Evolutionary conservation across 2,329 filamentous ascomycete genomes (phyloP).

Genomic region (Ophiocordyceps sinensis): DNA sequence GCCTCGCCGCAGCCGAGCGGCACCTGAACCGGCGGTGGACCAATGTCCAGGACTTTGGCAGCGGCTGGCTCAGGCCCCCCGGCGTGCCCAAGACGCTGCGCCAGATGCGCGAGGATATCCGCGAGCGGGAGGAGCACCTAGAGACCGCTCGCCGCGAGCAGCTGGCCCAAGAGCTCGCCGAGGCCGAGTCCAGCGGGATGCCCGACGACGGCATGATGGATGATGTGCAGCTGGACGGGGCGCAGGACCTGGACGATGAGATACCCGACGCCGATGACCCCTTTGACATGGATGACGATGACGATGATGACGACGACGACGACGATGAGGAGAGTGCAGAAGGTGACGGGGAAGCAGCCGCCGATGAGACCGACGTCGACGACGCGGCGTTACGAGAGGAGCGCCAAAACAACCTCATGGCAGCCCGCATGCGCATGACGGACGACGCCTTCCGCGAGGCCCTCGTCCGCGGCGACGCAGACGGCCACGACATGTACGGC

Average conservation of each 20-base stretch:
- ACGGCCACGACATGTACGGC: conserved; percentile 34
- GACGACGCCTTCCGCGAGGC: conserved; percentile 50
- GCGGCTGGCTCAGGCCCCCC: conserved; percentile 78
- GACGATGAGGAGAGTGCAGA: conserved; percentile 26
- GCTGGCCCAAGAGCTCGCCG: conserved; percentile 58
- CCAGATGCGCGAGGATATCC: conserved; percentile 76
- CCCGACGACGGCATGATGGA: conserved; percentile 34
- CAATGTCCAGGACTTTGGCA: conserved; percentile 77
- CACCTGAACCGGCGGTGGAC: conserved; percentile 61
- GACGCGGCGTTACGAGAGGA: conserved; percentile 26
- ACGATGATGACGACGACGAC: conserved; percentile 26
- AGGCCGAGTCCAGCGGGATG: conserved; percentile 34
- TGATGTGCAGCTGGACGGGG: conserved; percentile 40
- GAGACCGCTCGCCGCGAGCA: conserved; percentile 58
- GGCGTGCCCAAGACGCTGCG: conserved; percentile 81
- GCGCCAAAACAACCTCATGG: conserved; percentile 32
- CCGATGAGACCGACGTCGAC: conserved; percentile 12
- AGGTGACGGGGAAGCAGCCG: conserved; percentile 25
- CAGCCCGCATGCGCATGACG: conserved; percentile 35
- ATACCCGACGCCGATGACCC: conserved; percentile 50
- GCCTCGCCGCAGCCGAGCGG: conserved; percentile 63
- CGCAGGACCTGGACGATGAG: conserved; percentile 54
- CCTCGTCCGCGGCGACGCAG: conserved; percentile 34
- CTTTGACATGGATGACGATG: conserved; percentile 32
- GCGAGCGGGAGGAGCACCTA: conserved; percentile 76